Base-by-base conservation (phyloP, 2,329 filamentous ascomycete genomes). In the Ascochyta lentis region DNA sequence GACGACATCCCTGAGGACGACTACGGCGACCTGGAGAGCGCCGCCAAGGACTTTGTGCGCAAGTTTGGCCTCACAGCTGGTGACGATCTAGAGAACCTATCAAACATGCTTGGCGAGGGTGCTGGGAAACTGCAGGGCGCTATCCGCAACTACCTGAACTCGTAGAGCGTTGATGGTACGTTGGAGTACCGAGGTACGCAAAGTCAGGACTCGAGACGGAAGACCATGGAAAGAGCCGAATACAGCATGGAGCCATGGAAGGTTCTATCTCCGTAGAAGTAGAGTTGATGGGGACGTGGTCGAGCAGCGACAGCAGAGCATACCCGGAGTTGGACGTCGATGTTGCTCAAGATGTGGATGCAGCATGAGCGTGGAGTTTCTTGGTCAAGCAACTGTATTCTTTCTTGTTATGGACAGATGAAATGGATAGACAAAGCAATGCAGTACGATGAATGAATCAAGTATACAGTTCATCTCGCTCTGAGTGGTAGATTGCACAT, bases 21-120 rank as follows among this genome's bases (percentile, higher is more conserved):
- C 41, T 97, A 96, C 64, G 92, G 93, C 42, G 93, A 97, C 70
- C 80, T 99, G 56, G 95, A 99, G 79, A 84, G 81, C n/a, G 92
- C 92, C 0, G 95, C 95, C 56, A 96, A 95, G 80, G 95, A 99
- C 77, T 96, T 98, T 78, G 88, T 98, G 29, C 87, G 95, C 71
- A 92, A 91, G 73, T 97, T 98, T 73, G 95, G 95, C 45, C 90
- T 97, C 66, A 98, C 94, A 4, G 94, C 95, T 23, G 93, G 92
- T 53, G 95, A 99, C 73, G 95, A 99, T 76, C 79, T 99, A 52
- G 95, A 99, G 76, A 96, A 96, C 76, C 77, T 98, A 66, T 89
- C 88, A 23, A 86, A 88, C 65, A 84, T 92, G 60, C 80, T 97
- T 4, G 95, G 94, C 27, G 92, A 97, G 69, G 94, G 92, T 38